Base-by-base conservation (phyloP, 2,329 filamentous ascomycete genomes). In the Diaporthe nobilis region DNA sequence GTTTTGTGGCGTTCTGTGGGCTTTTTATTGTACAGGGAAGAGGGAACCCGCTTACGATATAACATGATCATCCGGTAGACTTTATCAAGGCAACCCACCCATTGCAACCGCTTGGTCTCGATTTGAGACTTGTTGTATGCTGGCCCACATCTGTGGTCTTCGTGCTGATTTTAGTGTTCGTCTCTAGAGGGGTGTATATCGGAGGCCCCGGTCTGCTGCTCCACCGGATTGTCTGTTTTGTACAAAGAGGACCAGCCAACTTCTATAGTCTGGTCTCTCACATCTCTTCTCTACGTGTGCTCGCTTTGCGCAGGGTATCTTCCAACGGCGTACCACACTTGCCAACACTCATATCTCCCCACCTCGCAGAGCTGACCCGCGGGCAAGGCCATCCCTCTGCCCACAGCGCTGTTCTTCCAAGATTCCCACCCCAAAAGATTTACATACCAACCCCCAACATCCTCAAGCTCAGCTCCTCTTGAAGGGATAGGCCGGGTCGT, bases 401-500 rank as follows among this genome's bases (percentile, higher is more conserved):
- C 22, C 51, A 57, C 13, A 13, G n/a, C 22, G 8, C n/a, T 3
- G 9, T 34, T 47, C 25, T 15, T 12, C 22, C 9, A n/a, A 22
- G 12, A 15, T 17, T 25, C 12, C 28, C 31, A 25, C 7, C 51
- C 47, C 9, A n/a, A 28, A 22, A 20, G 8, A 25, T 12, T 22
- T 9, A n/a, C 15, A 22, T 31, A 37, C 9, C 42, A 17, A 25
- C 13, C 57, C 4, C 57, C 28, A 17, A 44, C 17, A 49, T 10
- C n/a, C 44, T 15, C 39, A 22, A 8, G 1, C 49, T 76, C 71
- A 76, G 67, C 71, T 71, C 72, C 60, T 77, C 83, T 90, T 91
- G 79, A 87, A 93, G 1, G 91, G 91, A 74, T 92, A 93, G 77
- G 86, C 88, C 28, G 96, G 87, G 72, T 92, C 89, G 82, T 96